Conservation (phyloP, 108 stramenopile species). For the Poteriospumella lacustris region DNA sequence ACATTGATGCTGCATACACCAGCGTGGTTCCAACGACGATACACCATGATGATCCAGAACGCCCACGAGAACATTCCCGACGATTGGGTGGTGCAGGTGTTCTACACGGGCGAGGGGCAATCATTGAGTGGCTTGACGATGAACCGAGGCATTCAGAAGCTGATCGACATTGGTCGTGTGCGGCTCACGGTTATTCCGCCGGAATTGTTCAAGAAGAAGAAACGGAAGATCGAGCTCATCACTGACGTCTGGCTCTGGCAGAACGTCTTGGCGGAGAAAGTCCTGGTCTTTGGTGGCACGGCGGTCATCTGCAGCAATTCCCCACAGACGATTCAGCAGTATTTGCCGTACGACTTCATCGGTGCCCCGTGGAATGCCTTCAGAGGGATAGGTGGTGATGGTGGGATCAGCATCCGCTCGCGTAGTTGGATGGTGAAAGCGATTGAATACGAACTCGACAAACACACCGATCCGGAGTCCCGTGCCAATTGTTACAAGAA, state of each 20-base stretch:
- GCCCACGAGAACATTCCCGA: slow-evolving; percentile 2
- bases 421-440: neutral
- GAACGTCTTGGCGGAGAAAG: slow-evolving; percentile 6
- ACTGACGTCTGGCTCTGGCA: slow-evolving; percentile 13
- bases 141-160: neutral
- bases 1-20: slow-evolving; percentile 11
- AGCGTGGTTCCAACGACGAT: slow-evolving; percentile 14
- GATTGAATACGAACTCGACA: neutral
- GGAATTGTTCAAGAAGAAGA: neutral
- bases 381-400: slow-evolving; percentile 12
- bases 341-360: neutral
- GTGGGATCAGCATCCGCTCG: neutral
- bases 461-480: neutral
- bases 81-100: slow-evolving; percentile 10
- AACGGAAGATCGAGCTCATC: neutral
- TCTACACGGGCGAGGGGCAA: neutral
- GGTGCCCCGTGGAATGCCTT: slow-evolving; percentile 11
- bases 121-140: neutral
- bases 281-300: slow-evolving; percentile 20
- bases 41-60: slow-evolving; percentile 11
- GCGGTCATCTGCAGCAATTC: slow-evolving; percentile 25
- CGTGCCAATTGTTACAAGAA: slow-evolving; percentile 10
- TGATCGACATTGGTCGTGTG: neutral
- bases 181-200: slow-evolving; percentile 6
- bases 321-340: neutral